A percentile compares a stretch with the other conserved stretches of the same genome.
phyloP scores from a whole-genome alignment of 495 filamentous ascomycete genomes.

The Tuber calosporum region DNA sequence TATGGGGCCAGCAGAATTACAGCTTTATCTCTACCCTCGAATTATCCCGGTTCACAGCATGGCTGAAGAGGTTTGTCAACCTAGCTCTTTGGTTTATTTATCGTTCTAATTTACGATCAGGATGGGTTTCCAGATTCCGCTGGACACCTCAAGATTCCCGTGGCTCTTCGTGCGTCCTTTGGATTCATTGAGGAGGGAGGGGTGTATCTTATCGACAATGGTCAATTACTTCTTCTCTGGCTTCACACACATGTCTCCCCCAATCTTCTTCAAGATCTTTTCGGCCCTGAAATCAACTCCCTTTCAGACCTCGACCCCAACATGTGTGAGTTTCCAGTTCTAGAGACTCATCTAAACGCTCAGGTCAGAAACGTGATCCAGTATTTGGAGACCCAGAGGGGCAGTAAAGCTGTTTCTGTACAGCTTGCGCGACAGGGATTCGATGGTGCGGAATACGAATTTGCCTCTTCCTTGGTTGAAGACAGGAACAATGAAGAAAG shows the following conservation, averaged over 20 bases:
- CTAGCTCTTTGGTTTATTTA: slow-evolving; percentile 54
- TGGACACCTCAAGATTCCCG: slow-evolving; percentile 76
- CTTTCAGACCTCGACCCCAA: slow-evolving; percentile 72
- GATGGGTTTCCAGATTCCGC: slow-evolving; percentile 82
- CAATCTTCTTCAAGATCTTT: slow-evolving; percentile 83
- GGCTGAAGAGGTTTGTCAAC: slow-evolving; percentile 52
- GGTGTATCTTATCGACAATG: slow-evolving; percentile 96
- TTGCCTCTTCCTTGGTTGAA: slow-evolving; percentile 81
- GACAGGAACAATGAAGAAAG: slow-evolving; percentile 96
- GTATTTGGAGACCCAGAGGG: slow-evolving; percentile 71
- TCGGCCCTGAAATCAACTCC: slow-evolving; percentile 66
- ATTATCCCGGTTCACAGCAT: slow-evolving; percentile 90
- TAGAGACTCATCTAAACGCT: slow-evolving; percentile 89
- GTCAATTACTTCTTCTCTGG: slow-evolving; percentile 85
- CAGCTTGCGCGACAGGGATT: slow-evolving; percentile 89
- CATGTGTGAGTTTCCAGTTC: slow-evolving; percentile 62
- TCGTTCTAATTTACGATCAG: slow-evolving; percentile 46
- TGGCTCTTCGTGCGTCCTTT: slow-evolving; percentile 74
- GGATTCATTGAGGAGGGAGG: slow-evolving; percentile 87
- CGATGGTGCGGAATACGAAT: slow-evolving; percentile 94
- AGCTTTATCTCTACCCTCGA: slow-evolving; percentile 88
- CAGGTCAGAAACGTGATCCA: slow-evolving; percentile 91
- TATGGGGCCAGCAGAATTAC: slow-evolving; percentile 77
- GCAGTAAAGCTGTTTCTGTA: slow-evolving; percentile 78
- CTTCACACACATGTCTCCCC: slow-evolving; percentile 67